Conservation (phyloP, 352 stramenopile species). For the Globisporangium irregulare region DNA sequence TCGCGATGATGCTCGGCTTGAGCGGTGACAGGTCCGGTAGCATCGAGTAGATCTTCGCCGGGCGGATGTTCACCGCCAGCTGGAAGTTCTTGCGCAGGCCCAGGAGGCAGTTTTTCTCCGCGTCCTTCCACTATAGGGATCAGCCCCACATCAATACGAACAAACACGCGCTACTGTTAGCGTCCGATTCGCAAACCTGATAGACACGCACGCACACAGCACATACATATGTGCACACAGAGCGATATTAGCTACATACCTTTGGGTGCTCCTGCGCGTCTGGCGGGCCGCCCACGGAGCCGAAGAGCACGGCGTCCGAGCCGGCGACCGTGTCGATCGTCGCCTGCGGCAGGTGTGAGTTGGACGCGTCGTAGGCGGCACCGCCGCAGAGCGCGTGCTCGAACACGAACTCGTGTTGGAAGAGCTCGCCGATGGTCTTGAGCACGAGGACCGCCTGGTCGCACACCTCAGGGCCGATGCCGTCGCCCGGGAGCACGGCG, state of each 20-base stretch:
- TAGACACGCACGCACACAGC: not conserved
- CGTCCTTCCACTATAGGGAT: slow-evolving; percentile 70
- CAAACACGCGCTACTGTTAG: not conserved
- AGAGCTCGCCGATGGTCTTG: slow-evolving; percentile 72
- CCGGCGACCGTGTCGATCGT: slow-evolving; percentile 91
- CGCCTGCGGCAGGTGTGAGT: slow-evolving; percentile 92
- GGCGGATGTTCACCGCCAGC: slow-evolving; percentile 97
- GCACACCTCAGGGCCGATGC: slow-evolving; percentile 99
- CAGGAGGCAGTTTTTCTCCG: slow-evolving; percentile 95
- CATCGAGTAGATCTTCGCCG: slow-evolving; percentile 97
- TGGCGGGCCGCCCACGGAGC: slow-evolving; percentile 94
- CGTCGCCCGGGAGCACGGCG: slow-evolving; percentile 96
- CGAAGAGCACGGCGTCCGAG: slow-evolving; percentile 93
- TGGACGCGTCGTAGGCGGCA: slow-evolving; percentile 90
- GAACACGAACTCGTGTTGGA: slow-evolving; percentile 91
- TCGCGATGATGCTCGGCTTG: slow-evolving; percentile 95
- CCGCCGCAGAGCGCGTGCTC: slow-evolving; percentile 95
- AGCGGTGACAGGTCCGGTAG: slow-evolving; percentile 96
- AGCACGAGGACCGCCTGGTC: slow-evolving; percentile 92
- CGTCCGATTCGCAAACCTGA: not conserved
- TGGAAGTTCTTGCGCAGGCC: slow-evolving; percentile 97
- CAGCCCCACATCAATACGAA: not conserved
- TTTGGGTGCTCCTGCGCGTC: slow-evolving; percentile 89
- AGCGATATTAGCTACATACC: slow-evolving; percentile 20
- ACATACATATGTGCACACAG: not conserved